Evolutionary conservation across 1,284 basidiomycete species (phyloP).

Genomic region (Ustilago esculenta): DNA sequence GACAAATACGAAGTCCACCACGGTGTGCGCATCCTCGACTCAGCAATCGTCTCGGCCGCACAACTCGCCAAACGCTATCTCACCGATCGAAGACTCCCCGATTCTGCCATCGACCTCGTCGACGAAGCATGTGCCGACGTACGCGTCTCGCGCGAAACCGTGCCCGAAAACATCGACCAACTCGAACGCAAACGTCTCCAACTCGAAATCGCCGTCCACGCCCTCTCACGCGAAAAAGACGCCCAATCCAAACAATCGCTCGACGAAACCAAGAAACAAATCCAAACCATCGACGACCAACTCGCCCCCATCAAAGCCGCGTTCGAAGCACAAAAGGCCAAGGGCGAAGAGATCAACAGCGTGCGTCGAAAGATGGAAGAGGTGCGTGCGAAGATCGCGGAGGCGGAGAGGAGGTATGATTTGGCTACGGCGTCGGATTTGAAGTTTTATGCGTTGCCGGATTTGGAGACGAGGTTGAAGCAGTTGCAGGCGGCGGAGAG

Average conservation of each 20-base stretch:
- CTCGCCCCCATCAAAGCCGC: conserved; percentile 86
- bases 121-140: conserved; percentile 70
- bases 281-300: conserved; percentile 87
- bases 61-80: conserved; percentile 94
- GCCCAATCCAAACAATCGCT: conserved; percentile 87
- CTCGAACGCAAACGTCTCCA: conserved; percentile 92
- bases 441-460: conserved; percentile 88
- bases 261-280: conserved; percentile 78
- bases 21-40: conserved; percentile 81
- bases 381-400: conserved; percentile 88
- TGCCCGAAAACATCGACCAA: conserved; percentile 92
- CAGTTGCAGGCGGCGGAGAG: conserved; percentile 71
- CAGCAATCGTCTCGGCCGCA: conserved; percentile 88
- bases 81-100: conserved; percentile 67
- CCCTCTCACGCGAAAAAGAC: conserved; percentile 83
- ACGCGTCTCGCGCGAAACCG: conserved; percentile 78
- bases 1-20: conserved; percentile 76
- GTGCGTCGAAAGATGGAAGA: conserved; percentile 88
- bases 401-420: conserved; percentile 84
- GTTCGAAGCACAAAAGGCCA: conserved; percentile 88
- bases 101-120: conserved; percentile 67
- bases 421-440: conserved; percentile 76
- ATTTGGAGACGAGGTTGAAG: conserved; percentile 79
- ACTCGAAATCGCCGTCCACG: conserved; percentile 94
- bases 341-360: conserved; percentile 84